Evolutionary conservation across 2,329 filamentous ascomycete species (phyloP).

Genomic region (Paecilomyces fulvus): DNA sequence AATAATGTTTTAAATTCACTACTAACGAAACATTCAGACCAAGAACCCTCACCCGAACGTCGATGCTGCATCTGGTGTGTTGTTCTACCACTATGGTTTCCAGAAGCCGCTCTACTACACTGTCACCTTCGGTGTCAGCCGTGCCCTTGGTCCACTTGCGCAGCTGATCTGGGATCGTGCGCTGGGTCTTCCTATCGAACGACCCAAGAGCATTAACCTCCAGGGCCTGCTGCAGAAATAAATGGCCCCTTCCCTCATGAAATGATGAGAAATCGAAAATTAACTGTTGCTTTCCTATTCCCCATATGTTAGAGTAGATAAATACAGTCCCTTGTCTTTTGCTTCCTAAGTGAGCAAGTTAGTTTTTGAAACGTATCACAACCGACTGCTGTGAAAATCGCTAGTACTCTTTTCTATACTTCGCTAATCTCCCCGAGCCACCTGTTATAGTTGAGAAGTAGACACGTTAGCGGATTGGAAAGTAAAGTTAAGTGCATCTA

Average conservation of each 20-base stretch:
- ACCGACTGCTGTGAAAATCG: too few species aligned
- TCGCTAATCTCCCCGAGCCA: too few species aligned
- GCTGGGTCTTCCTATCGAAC: constrained; percentile 88
- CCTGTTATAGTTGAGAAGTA: too few species aligned
- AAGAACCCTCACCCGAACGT: constrained; percentile 98
- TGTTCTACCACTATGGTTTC: constrained; percentile 98
- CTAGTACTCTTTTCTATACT: too few species aligned
- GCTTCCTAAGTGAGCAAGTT: too few species aligned
- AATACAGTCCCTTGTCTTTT: too few species aligned
- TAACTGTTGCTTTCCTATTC: not conserved
- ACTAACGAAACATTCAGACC: constrained; percentile 44
- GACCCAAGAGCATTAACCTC: constrained; percentile 95
- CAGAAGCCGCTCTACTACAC: constrained; percentile 94
- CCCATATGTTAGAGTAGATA: not conserved
- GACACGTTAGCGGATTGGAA: too few species aligned
- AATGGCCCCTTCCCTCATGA: not conserved
- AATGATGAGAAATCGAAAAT: not conserved
- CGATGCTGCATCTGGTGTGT: constrained; percentile 81
- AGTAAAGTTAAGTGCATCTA: too few species aligned
- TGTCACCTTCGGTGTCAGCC: constrained; percentile 58
- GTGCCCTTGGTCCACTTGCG: constrained; percentile 74
- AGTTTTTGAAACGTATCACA: too few species aligned
- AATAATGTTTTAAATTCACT: not conserved
- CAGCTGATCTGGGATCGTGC: constrained; percentile 96
- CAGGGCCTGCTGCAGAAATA: constrained; percentile 64